Evolutionary conservation across 306 rosid species (phyloP).

Genomic region (Styphnolobium japonicum): DNA sequence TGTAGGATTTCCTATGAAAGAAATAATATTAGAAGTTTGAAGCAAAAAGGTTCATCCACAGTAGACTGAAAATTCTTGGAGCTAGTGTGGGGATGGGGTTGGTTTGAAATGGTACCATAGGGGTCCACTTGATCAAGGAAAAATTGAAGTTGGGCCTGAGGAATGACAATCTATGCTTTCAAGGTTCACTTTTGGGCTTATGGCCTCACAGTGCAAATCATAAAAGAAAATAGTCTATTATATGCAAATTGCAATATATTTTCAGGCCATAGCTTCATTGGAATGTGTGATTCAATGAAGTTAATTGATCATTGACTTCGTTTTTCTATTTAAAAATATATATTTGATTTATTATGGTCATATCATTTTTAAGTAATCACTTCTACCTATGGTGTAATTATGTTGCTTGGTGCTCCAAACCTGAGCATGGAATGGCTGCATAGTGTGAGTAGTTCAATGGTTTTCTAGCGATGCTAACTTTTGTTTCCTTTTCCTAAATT

Average conservation of each 20-base stretch:
- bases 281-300: neutral
- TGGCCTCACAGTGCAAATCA: neutral
- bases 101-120: neutral
- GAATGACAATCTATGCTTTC: neutral
- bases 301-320: no score
- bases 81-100: neutral
- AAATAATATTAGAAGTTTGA: no score
- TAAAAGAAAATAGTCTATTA: neutral
- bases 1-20: neutral
- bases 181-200: neutral
- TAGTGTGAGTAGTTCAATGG: neutral
- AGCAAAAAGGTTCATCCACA: neutral
- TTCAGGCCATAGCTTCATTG: neutral
- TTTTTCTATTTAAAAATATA: no score
- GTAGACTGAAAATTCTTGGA: neutral
- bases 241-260: neutral
- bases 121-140: neutral
- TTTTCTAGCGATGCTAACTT: neutral
- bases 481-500: neutral
- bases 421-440: neutral
- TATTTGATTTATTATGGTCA: neutral
- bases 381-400: neutral
- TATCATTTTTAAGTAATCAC: neutral
- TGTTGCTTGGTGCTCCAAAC: constrained; percentile 8
- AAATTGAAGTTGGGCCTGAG: neutral